These are phyloP conservation scores for Pseudogymnoascus verrucosus DNA, from an alignment of 2,329 filamentous ascomycete genomes.

Conservation along the genomic window DNA sequence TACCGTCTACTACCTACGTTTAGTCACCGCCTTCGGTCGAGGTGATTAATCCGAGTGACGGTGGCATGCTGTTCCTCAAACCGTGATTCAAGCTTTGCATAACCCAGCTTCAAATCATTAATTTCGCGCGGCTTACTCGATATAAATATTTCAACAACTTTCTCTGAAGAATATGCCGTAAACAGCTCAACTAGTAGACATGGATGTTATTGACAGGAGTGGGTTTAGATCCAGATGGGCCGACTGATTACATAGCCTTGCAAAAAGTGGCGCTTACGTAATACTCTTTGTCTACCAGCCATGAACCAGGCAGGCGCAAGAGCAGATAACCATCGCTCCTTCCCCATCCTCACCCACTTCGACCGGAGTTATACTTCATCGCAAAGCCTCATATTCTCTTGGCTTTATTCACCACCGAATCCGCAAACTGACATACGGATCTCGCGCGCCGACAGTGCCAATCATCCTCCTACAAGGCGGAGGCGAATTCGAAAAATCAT, in stretches of 20 bases:
- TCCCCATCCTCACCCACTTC: background rate
- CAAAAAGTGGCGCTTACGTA: background rate
- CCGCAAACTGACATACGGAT: background rate
- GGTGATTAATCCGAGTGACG: too few species aligned
- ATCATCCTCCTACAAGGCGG: background rate
- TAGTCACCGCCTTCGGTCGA: too few species aligned
- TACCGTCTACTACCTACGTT: too few species aligned
- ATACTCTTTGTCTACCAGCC: background rate
- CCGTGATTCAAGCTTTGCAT: background rate
- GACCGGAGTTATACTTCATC: background rate
- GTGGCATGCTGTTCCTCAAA: background rate
- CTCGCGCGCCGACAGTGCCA: background rate
- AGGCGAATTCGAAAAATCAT: background rate
- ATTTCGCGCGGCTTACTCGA: background rate
- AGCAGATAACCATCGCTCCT: background rate
- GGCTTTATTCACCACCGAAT: too few species aligned
- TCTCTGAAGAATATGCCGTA: background rate
- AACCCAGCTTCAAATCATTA: background rate
- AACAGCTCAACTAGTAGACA: background rate
- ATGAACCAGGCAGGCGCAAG: constrained; percentile 2
- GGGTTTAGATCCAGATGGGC: background rate
- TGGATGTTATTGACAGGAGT: background rate
- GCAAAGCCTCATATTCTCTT: background rate
- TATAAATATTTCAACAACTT: background rate
- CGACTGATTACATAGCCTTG: background rate